Conservation (phyloP, 192 early-diverging fungal species). For the Oehlia diaphana region DNA sequence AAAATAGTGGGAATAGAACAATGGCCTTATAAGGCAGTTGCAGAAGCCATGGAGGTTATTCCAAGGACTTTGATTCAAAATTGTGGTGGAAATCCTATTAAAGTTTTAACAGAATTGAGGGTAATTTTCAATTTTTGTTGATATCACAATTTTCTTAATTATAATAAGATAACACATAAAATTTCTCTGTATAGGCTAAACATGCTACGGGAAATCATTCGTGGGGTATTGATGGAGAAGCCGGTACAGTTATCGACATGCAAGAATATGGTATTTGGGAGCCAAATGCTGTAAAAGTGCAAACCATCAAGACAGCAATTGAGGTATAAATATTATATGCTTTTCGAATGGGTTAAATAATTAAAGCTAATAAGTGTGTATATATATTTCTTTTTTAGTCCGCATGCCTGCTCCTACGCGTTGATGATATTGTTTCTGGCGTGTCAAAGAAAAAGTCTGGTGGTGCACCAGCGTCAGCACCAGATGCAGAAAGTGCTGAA, state of each 20-base stretch:
- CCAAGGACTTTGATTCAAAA: constrained; percentile 98
- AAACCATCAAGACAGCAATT: constrained; percentile 99
- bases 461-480: constrained; percentile 39
- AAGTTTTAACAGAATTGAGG: constrained; percentile 87
- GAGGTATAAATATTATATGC: constrained; percentile 53
- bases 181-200: constrained; percentile 62
- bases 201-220: constrained; percentile 85
- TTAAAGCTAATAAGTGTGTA: neutral
- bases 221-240: constrained; percentile 95
- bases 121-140: neutral
- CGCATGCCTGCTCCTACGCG: constrained; percentile 77
- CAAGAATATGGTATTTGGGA: constrained; percentile 98
- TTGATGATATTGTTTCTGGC: constrained; percentile 98
- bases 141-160: neutral
- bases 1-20: constrained; percentile 87
- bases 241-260: constrained; percentile 95
- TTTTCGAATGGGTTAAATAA: constrained; percentile 35
- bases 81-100: constrained; percentile 99
- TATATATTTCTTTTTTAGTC: constrained; percentile 46
- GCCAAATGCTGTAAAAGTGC: constrained; percentile 98
- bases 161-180: neutral
- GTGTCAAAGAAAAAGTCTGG: constrained; percentile 63
- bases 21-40: constrained; percentile 95
- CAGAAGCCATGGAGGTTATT: constrained; percentile 96
- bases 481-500: constrained; percentile 37